phyloP scores from a whole-genome alignment of 352 stramenopile genomes.

The Phytophthora litchii region DNA sequence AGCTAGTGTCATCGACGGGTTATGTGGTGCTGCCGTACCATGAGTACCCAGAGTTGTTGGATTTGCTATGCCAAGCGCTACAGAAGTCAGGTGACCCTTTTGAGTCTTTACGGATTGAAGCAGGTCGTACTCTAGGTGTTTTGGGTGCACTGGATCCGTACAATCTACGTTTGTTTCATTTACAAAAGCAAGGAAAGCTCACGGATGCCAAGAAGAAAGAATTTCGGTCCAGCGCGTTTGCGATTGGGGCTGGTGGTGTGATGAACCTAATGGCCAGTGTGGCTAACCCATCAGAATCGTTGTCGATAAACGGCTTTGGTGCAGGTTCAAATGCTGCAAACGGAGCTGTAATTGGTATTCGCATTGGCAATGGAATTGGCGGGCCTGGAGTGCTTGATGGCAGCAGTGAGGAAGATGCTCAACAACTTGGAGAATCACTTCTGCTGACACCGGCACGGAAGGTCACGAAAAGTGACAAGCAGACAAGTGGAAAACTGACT shows the following conservation, averaged over 20 bases:
- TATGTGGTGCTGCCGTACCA: conserved; percentile 87
- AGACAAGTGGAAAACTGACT: conserved; percentile 70
- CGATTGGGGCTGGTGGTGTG: conserved; percentile 36
- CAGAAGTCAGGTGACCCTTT: conserved; percentile 86
- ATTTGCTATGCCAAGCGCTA: conserved; percentile 75
- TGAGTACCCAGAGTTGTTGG: conserved; percentile 84
- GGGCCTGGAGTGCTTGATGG: conserved; percentile 38
- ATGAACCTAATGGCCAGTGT: conserved; percentile 31
- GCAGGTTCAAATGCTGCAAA: conserved; percentile 8
- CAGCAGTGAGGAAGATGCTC: conserved; percentile 52
- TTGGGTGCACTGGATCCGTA: conserved; percentile 86
- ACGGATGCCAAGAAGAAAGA: conserved; percentile 75
- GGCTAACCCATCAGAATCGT: conserved; percentile 16
- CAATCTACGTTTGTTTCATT: conserved; percentile 82
- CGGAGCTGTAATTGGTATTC: conserved; percentile 36
- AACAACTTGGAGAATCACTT: conserved; percentile 49
- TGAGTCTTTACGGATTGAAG: conserved; percentile 78
- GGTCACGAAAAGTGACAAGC: conserved; percentile 71
- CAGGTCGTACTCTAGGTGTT: conserved; percentile 78
- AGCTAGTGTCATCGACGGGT: conserved; percentile 82
- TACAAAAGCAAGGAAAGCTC: conserved; percentile 81
- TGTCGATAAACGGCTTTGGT: conserved; percentile 21
- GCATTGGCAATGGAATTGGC: conserved; percentile 42
- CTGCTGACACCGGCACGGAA: conserved; percentile 59
- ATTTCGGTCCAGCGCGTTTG: conserved; percentile 55